Evolutionary conservation across 257 asterid species (phyloP), one percentile per base, ranked within the genome.

Genomic region (Verbascum thapsus): DNA sequence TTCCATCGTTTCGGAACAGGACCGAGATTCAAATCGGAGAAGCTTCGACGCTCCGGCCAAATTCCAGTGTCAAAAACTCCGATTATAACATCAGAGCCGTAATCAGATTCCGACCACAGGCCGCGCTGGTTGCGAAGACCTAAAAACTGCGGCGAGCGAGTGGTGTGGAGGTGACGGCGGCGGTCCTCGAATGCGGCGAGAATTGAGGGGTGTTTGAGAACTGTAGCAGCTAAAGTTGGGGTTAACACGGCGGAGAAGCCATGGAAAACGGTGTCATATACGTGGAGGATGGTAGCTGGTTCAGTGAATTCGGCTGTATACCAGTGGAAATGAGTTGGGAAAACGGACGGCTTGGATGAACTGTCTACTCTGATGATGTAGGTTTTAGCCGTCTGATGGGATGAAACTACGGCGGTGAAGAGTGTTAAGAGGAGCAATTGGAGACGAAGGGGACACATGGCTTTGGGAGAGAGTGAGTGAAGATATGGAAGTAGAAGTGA

Each of bases 1-100:
- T 69, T 90, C 99, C 99, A 94, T 9, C 83, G 77, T 16, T 71
- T 41, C 3, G 97, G 96, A 60, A 85, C 92, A 1, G 97, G 95
- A 0, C 95, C 97, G 22, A 94, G 80, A 64, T 90, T 84, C 74
- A 87, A 77, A 76, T 94, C 99, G 18, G 95, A 85, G 74, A 94
- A 94, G 38, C 97, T 90, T 74, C 96, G 55, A 1, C 95, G 72
- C 78, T 94, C 99, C 12, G 99, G 99, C 99, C 97, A 90, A 74
- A 94, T 81, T 0, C 99, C 99, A 0, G 99, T 94, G 26, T 90
- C 99, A 3, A 94, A 80, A 7, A 94, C 75, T 0, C 97, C 99
- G 2, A 94, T 68, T 0, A 94, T 85, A 0, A 94, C 92, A 51
- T 94, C 97, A 0, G 99, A 85, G 0, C 99, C 99, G 10, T 90